These are phyloP conservation scores for Pseudonitzschia multiseries DNA, from an alignment of 108 stramenopile genomes.

Conservation along the genomic window DNA sequence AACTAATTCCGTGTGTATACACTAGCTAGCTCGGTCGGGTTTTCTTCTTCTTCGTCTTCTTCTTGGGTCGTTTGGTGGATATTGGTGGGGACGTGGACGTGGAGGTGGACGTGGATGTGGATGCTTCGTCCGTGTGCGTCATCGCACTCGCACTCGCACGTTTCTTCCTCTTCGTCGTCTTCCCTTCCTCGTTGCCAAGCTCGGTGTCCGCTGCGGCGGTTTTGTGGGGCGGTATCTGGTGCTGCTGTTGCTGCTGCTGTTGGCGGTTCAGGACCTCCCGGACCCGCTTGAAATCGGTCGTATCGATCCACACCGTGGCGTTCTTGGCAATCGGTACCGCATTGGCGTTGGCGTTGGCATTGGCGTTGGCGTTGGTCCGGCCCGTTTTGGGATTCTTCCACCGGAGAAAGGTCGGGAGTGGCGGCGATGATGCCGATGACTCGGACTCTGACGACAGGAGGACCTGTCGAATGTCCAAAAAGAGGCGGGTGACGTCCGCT, in stretches of 20 bases:
- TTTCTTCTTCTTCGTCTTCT: neutral
- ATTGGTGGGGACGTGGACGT: too few species aligned
- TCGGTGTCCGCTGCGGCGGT: too few species aligned
- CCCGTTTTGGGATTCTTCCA: conserved; percentile 16
- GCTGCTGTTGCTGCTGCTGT: too few species aligned
- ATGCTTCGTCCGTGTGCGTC: too few species aligned
- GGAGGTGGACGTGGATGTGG: too few species aligned
- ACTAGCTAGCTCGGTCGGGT: neutral
- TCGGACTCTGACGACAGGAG: neutral
- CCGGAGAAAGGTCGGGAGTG: neutral
- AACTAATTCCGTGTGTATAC: too few species aligned
- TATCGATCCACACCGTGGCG: conserved; percentile 23
- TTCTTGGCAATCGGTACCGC: conserved; percentile 1
- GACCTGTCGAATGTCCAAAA: neutral
- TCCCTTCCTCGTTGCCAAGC: too few species aligned
- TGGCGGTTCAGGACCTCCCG: conserved; percentile 5
- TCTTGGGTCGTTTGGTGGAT: too few species aligned
- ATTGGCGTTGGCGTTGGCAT: too few species aligned
- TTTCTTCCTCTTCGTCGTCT: too few species aligned
- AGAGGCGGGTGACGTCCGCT: neutral
- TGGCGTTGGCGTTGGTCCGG: neutral
- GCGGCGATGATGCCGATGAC: neutral
- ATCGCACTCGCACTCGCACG: too few species aligned
- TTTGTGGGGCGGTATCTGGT: too few species aligned
- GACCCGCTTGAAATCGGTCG: conserved; percentile 19